Base-by-base conservation (phyloP, 2,329 filamentous ascomycete genomes). In the Fusarium sulawesiense region DNA sequence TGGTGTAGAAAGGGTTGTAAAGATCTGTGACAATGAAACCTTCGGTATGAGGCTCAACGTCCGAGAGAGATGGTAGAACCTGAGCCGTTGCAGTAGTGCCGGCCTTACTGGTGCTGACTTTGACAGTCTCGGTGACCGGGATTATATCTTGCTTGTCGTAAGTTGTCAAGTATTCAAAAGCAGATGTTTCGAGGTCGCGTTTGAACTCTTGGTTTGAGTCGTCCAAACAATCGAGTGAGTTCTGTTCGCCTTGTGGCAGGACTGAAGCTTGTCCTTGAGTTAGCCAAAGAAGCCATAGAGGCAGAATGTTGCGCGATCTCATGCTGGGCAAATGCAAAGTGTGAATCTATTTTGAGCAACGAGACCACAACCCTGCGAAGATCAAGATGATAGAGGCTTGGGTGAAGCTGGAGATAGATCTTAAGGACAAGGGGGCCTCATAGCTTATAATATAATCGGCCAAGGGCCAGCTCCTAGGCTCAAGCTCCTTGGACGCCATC, bases 41-140 rank as follows among this genome's bases (percentile, higher is more conserved):
- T 18, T 76, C 71, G 14, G 79, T 79, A 41, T 80, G 75, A 56
- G 77, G 75, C 30, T 67, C 63, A 37, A 78, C 70, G 68, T 72
- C 73, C 41, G 76, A 73, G 7, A 80, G 69, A 14, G 71, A 64
- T 7, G 78, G 77, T 8, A 78, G 69, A 21, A 79, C 62, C 42
- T 75, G 62, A 21, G 73, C 71, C 8, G 69, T 76, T 57, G 75
- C 78, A 21, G 76, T 76, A 21, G 71, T 66, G 49, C 63, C 56
- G 2, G 60, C 73, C 12, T 55, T 56, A 50, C 57, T 76, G 14
- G 73, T 78, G 44, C 64, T 73, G 27, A 77, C 71, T 13, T 67
- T 66, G 41, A 76, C 74, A 8, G 73, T 74, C 45, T 74, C 72
- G 27, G 60, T 75, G 25, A 62, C 71, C n/a, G 75, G 74, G 30